These are phyloP conservation scores for Wilhelminamyces savonicus DNA, from an alignment of 805 yeast species.

Conservation along the genomic window DNA sequence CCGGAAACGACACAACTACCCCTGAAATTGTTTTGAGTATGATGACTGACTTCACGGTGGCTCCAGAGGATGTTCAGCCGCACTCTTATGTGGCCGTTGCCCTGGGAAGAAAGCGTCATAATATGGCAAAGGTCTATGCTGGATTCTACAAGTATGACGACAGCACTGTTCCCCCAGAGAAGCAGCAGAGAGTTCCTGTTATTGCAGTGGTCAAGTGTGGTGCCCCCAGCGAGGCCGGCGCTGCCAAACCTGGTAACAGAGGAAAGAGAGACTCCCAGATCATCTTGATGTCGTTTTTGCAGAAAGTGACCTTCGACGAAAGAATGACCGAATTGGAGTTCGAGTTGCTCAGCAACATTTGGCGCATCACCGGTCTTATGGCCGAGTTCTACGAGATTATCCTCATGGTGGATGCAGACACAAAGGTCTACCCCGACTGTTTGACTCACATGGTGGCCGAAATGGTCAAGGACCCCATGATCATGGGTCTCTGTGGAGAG, in stretches of 20 bases:
- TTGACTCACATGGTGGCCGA: conserved; percentile 86
- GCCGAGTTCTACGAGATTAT: conserved; percentile 76
- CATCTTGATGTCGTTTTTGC: conserved; percentile 83
- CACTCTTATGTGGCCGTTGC: conserved; percentile 94
- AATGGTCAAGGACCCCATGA: conserved; percentile 76
- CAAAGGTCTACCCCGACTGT: conserved; percentile 81
- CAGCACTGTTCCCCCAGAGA: conserved; percentile 64
- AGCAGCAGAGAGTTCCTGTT: conserved; percentile 82
- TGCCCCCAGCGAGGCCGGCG: conserved; percentile 66
- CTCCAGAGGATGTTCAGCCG: conserved; percentile 71
- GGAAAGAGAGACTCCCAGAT: conserved; percentile 96
- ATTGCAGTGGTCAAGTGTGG: conserved; percentile 82
- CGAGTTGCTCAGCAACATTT: conserved; percentile 65
- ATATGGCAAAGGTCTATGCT: conserved; percentile 94
- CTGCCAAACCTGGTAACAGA: conserved; percentile 79
- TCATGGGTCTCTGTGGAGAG: conserved; percentile 95
- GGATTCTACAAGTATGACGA: conserved; percentile 89
- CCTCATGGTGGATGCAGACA: conserved; percentile 94
- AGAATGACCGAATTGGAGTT: conserved; percentile 90
- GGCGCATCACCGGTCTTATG: conserved; percentile 82
- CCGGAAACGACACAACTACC: conserved; percentile 82
- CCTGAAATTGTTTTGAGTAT: conserved; percentile 84
- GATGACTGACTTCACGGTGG: conserved; percentile 68
- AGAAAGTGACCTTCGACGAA: conserved; percentile 82
- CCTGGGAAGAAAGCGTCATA: conserved; percentile 89